phyloP scores from a whole-genome alignment of 805 yeast species.

The Cyberlindnera amylophila region DNA sequence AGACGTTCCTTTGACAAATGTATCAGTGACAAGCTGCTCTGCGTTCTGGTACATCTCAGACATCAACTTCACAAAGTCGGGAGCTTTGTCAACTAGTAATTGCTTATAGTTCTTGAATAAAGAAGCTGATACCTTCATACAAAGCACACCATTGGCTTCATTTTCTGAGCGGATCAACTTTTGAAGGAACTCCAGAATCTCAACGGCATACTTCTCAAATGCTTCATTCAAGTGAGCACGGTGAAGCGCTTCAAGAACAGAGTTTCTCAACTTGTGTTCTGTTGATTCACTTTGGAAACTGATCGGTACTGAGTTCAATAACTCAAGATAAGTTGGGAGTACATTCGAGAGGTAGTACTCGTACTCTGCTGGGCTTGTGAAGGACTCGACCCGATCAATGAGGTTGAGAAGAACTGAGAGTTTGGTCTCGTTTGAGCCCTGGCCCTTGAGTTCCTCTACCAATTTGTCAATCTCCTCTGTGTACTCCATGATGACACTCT shows the following conservation, averaged over 20 bases:
- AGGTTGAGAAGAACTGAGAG: slow-evolving; percentile 75
- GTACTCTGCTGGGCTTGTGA: slow-evolving; percentile 78
- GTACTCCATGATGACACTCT: slow-evolving; percentile 29
- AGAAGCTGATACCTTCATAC: slow-evolving; percentile 82
- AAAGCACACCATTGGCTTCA: slow-evolving; percentile 91
- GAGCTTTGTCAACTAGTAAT: slow-evolving; percentile 64
- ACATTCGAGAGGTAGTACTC: slow-evolving; percentile 66
- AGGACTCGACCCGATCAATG: slow-evolving; percentile 81
- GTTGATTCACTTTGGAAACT: slow-evolving; percentile 61
- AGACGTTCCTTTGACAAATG: slow-evolving; percentile 43
- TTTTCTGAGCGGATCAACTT: slow-evolving; percentile 68
- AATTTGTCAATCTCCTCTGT: slow-evolving; percentile 60
- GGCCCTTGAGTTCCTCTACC: slow-evolving; percentile 54
- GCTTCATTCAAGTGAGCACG: slow-evolving; percentile 80
- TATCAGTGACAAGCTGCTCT: slow-evolving; percentile 67
- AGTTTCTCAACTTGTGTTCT: slow-evolving; percentile 74
- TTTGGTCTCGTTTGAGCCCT: slow-evolving; percentile 53
- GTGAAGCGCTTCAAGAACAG: slow-evolving; percentile 73
- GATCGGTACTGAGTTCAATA: slow-evolving; percentile 67
- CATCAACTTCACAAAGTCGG: slow-evolving; percentile 73
- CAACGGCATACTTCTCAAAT: slow-evolving; percentile 64
- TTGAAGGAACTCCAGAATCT: slow-evolving; percentile 57
- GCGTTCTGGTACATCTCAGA: slow-evolving; percentile 74
- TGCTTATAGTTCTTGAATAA: slow-evolving; percentile 81
- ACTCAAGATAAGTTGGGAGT: slow-evolving; percentile 64